Conservation (phyloP, 495 filamentous ascomycete genomes). For the Astrothelium subdiscretum region DNA sequence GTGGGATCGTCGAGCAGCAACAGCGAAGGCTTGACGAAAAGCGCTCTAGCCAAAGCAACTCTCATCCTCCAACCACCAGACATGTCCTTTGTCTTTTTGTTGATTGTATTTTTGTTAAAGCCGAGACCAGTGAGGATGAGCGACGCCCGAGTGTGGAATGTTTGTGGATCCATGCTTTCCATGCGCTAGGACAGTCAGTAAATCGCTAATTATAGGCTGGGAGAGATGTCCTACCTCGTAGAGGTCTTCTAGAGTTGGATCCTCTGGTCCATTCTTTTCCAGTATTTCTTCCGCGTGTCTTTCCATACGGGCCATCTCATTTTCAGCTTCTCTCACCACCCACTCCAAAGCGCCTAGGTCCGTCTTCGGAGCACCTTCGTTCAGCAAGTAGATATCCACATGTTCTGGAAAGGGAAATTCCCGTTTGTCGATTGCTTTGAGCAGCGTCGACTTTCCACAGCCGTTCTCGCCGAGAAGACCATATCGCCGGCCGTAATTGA, state of each 20-base stretch:
- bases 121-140: slow-evolving; percentile 97
- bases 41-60: slow-evolving; percentile 91
- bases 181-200: slow-evolving; percentile 61
- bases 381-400: slow-evolving; percentile 95
- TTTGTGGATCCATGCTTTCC: slow-evolving; percentile 99
- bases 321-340: slow-evolving; percentile 92
- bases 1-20: slow-evolving; percentile 97
- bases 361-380: slow-evolving; percentile 87
- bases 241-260: slow-evolving; percentile 80
- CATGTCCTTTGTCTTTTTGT: slow-evolving; percentile 99
- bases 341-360: slow-evolving; percentile 89
- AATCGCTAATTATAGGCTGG: no score
- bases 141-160: slow-evolving; percentile 92
- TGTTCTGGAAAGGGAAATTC: slow-evolving; percentile 95
- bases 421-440: slow-evolving; percentile 87
- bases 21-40: slow-evolving; percentile 95
- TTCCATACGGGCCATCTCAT: slow-evolving; percentile 82
- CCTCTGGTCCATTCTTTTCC: slow-evolving; percentile 84
- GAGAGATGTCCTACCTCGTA: slow-evolving; percentile 93
- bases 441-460: slow-evolving; percentile 91
- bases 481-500: slow-evolving; percentile 87
- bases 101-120: slow-evolving; percentile 93
- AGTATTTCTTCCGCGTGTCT: slow-evolving; percentile 79
- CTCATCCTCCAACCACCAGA: slow-evolving; percentile 99
- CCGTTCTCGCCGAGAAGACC: slow-evolving; percentile 97